Base-by-base conservation (phyloP, 2,329 filamentous ascomycete genomes). In the Corynespora cassiicola region DNA sequence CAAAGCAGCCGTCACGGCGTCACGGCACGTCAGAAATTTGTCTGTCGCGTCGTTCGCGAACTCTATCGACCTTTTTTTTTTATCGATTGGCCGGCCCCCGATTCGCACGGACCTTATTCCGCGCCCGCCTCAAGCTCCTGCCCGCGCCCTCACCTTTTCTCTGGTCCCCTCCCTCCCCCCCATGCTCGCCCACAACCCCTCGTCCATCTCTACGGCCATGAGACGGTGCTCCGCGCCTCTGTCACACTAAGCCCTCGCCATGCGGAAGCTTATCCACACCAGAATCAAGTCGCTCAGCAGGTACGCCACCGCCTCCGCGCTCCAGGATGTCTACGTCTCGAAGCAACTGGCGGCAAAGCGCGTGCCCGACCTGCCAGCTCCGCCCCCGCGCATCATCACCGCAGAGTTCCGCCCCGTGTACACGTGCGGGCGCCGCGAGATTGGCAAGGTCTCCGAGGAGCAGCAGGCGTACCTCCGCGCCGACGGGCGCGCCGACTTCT, bases 401-500 rank as follows among this genome's bases (percentile, higher is more conserved):
- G 94, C 95, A 69, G 85, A 88, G 36, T 87, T 90, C 31, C 73
- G 78, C 21, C 90, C 91, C 2, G 89, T 90, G 30, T 96, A 94
- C 71, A 96, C 92, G 10, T 87, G 91, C 50, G 94, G 94, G 37
- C 86, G 92, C 5, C 87, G 94, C 20, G 90, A 96, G 59, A 56
- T 74, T 63, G 55, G 68, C 49, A 65, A 71, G 2, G 68, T 88
- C 3, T 70, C 74, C 1, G 34, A 58, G 0, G 51, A 57, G 1
- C 79, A 85, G 52, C 66, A 72, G 2, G 61, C 40, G 18, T 63
- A 66, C 50, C 55, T 76, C 21, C 56, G 70, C 29, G 49, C 61
- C 20, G 42, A 64, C 20, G 72, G 72, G 22, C 54, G 64, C 17
- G 87, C 86, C 3, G 74, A 80, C n/a, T 82, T 94, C 54, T 69